These are phyloP conservation scores for Proliferodiscus dingleyae DNA, from an alignment of 2,329 filamentous ascomycete genomes.

Conservation along the genomic window DNA sequence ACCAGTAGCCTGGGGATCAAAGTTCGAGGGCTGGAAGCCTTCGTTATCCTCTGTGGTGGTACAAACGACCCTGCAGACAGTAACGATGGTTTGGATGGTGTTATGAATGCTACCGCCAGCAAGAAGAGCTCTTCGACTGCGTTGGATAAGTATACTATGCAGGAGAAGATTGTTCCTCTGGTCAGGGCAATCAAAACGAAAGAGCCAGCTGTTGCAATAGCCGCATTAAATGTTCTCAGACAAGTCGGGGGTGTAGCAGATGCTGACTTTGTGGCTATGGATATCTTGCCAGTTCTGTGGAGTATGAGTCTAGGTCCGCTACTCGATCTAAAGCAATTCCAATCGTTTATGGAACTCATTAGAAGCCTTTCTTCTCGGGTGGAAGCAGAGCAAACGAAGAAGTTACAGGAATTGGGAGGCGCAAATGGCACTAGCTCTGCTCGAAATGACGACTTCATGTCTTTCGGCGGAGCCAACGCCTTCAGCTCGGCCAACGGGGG, in stretches of 20 bases:
- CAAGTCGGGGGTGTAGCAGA: conserved; percentile 81
- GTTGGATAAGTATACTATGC: conserved; percentile 95
- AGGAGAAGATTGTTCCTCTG: conserved; percentile 91
- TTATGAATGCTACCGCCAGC: conserved; percentile 44
- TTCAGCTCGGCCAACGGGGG: conserved; percentile 48
- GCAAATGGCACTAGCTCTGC: conserved; percentile 45
- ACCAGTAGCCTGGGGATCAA: conserved; percentile 95
- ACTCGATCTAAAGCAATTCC: conserved; percentile 82
- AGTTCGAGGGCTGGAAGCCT: conserved; percentile 83
- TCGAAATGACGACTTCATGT: conserved; percentile 62
- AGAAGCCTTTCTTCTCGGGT: conserved; percentile 73
- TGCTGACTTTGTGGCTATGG: conserved; percentile 85
- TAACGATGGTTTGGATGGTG: conserved; percentile 72
- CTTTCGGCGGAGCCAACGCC: conserved; percentile 58
- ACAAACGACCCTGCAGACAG: conserved; percentile 45
- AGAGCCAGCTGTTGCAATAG: conserved; percentile 96
- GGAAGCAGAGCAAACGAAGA: conserved; percentile 82
- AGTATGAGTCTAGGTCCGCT: conserved; percentile 85
- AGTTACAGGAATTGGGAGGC: conserved; percentile 76
- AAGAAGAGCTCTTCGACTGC: conserved; percentile 67
- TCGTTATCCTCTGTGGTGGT: conserved; percentile 84
- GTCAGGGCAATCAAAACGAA: conserved; percentile 95
- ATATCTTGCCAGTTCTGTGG: conserved; percentile 87
- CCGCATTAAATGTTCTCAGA: conserved; percentile 75
- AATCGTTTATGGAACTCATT: conserved; percentile 84